These are phyloP conservation scores for Aureobasidium musti DNA, from an alignment of 2,329 filamentous ascomycete genomes.

Conservation along the genomic window DNA sequence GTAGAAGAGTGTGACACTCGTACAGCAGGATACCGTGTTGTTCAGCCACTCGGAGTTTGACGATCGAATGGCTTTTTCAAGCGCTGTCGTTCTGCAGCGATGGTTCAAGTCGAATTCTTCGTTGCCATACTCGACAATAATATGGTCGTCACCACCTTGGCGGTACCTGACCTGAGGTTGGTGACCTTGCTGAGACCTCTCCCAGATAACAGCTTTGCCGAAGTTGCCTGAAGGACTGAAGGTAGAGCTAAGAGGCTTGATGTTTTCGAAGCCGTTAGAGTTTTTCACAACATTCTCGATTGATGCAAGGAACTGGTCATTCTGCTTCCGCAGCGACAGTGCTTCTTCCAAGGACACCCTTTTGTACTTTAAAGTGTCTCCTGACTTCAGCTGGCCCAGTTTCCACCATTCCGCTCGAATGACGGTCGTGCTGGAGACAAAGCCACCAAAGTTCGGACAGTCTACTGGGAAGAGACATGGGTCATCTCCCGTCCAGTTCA, in stretches of 20 bases:
- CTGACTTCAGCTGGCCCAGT: slow-evolving; percentile 62
- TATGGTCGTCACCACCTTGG: slow-evolving; percentile 52
- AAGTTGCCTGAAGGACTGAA: slow-evolving; percentile 35
- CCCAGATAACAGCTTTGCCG: slow-evolving; percentile 39
- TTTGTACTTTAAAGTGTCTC: slow-evolving; percentile 56
- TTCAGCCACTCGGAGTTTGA: slow-evolving; percentile 46
- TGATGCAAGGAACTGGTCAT: slow-evolving; percentile 50
- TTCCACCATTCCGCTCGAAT: slow-evolving; percentile 63
- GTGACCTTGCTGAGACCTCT: slow-evolving; percentile 35
- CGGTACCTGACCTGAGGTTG: slow-evolving; percentile 40
- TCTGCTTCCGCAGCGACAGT: slow-evolving; percentile 47
- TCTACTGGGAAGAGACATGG: slow-evolving; percentile 62
- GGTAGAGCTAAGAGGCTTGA: slow-evolving; percentile 39
- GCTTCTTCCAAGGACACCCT: slow-evolving; percentile 57
- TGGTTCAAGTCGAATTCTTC: slow-evolving; percentile 58
- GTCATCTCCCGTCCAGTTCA: slow-evolving; percentile 65
- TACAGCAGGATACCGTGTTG: slow-evolving; percentile 57
- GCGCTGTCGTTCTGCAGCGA: slow-evolving; percentile 54
- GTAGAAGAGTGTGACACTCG: slow-evolving; percentile 48
- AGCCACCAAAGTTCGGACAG: slow-evolving; percentile 62
- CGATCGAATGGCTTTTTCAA: slow-evolving; percentile 53
- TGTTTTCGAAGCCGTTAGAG: slow-evolving; percentile 39
- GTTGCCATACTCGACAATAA: slow-evolving; percentile 61
- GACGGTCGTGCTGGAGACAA: slow-evolving; percentile 59
- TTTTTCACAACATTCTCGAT: slow-evolving; percentile 47